Evolutionary conservation across 257 asterid genomes (phyloP).

Genomic region (Lycium barbarum): DNA sequence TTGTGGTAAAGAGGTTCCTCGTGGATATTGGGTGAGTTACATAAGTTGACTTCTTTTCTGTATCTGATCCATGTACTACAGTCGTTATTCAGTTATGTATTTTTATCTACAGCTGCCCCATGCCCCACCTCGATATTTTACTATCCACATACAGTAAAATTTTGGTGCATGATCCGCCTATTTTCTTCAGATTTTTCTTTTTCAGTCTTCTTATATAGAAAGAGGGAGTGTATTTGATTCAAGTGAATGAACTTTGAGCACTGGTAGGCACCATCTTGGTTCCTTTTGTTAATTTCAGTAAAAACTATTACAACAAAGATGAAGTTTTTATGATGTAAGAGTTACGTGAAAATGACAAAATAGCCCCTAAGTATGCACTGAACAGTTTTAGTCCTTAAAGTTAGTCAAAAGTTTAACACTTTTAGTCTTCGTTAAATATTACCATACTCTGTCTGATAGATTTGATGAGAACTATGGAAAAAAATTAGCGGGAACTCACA

Average conservation of each 20-base stretch:
- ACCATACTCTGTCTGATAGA: too few species aligned
- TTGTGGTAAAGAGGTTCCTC: conserved; percentile 90
- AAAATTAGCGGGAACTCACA: too few species aligned
- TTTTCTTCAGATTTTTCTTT: neutral
- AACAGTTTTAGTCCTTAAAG: too few species aligned
- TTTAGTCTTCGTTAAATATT: too few species aligned
- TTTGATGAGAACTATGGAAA: too few species aligned
- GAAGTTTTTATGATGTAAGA: neutral
- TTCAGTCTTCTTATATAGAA: neutral
- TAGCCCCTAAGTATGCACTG: too few species aligned
- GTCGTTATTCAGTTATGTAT: neutral
- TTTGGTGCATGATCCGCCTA: neutral
- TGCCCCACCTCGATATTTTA: too few species aligned
- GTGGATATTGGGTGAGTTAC: conserved; percentile 90
- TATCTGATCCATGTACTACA: neutral
- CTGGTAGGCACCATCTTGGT: too few species aligned
- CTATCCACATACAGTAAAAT: neutral
- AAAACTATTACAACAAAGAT: neutral
- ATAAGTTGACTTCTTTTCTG: neutral
- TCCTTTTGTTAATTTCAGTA: neutral
- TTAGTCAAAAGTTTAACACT: too few species aligned
- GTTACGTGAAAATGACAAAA: too few species aligned
- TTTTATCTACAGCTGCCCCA: neutral
- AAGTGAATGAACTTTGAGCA: neutral
- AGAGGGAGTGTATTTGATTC: neutral